Conservation (phyloP, 2,329 filamentous ascomycete species). For the Trichoderma sp. region DNA sequence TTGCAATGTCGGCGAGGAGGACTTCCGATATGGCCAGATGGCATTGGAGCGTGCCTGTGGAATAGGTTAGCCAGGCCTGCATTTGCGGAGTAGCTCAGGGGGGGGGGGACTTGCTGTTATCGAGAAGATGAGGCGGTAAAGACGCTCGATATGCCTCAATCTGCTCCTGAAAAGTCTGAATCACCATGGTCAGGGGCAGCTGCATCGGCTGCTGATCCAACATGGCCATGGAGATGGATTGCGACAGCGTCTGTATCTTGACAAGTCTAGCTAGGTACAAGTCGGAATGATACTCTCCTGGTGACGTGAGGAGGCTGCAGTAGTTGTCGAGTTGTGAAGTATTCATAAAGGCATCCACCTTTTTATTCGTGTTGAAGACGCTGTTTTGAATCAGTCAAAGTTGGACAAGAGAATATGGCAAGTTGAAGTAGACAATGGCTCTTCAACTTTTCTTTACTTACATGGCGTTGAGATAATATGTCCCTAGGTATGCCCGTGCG, state of each 20-base stretch:
- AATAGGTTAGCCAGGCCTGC: not conserved
- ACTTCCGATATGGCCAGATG: slow-evolving; percentile 50
- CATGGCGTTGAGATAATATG: slow-evolving; percentile 54
- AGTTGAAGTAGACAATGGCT: not conserved
- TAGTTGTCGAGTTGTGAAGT: slow-evolving; percentile 47
- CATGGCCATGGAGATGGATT: slow-evolving; percentile 49
- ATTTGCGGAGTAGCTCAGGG: not conserved
- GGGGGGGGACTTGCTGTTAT: slow-evolving; percentile 36
- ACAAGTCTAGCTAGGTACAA: slow-evolving; percentile 49
- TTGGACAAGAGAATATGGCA: not conserved
- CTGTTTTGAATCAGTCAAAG: slow-evolving; percentile 29
- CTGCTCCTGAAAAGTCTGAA: slow-evolving; percentile 49
- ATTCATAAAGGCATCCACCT: slow-evolving; percentile 51
- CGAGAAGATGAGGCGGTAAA: slow-evolving; percentile 39
- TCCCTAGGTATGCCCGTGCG: slow-evolving; percentile 51
- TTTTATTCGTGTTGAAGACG: slow-evolving; percentile 50
- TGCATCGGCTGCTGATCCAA: slow-evolving; percentile 35
- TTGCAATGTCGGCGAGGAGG: slow-evolving; percentile 50
- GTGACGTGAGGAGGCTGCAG: slow-evolving; percentile 45
- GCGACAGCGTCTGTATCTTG: slow-evolving; percentile 50
- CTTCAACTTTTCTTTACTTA: slow-evolving; percentile 33
- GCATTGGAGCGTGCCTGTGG: slow-evolving; percentile 42
- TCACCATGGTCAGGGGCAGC: slow-evolving; percentile 44
- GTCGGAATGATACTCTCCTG: slow-evolving; percentile 48
- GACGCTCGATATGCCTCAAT: slow-evolving; percentile 43